Evolutionary conservation across 331 rosid species (phyloP), one percentile per base, ranked within the genome.

Genomic region (Prunus yedoensis): DNA sequence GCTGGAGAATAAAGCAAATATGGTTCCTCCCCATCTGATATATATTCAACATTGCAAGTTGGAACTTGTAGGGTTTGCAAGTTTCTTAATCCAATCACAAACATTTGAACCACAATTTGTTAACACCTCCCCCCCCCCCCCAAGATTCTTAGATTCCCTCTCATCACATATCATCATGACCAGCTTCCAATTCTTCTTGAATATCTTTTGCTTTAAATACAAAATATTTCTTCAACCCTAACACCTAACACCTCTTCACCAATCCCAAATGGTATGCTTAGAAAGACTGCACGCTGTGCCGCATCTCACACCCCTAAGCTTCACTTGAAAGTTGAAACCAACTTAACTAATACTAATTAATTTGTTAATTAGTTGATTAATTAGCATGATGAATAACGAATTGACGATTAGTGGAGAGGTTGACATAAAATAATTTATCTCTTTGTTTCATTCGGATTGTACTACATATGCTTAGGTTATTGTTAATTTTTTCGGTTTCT

Each of bases 291-390:
- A 59, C 69, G 16, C 1, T 45, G 9, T 17, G 69, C 77, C 21
- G 59, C 77, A 73, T 60, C 54, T 20, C 59, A 58, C 68, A 58
- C 68, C 68, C 20, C 76, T 62, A 30, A 62, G 23, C 23, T 73
- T 43, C 76, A 47, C 49, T 73, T 43, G 38, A 23, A 72, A 49
- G 43, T 43, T 72, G 66, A 43, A 61, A 59, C 47, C 28, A 45
- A 47, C 51, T 10, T 32, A 23, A 60, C 41, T 14, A 27, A 47
- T 47, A 47, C 0, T 47, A 47, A 10, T 47, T 10, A 11, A 3
- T 50, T 43, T 13, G 18, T 32, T 64, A 17, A 3, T 50, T 20
- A 21, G 18, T 43, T 56, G 60, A 51, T 73, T 4, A 21, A 51
- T 73, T 4, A 21, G 16, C 30, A 10, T 38, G 66, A 56, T 25